Base-by-base conservation (phyloP, 768 basidiomycete genomes). In the Termitomyces sp. region DNA sequence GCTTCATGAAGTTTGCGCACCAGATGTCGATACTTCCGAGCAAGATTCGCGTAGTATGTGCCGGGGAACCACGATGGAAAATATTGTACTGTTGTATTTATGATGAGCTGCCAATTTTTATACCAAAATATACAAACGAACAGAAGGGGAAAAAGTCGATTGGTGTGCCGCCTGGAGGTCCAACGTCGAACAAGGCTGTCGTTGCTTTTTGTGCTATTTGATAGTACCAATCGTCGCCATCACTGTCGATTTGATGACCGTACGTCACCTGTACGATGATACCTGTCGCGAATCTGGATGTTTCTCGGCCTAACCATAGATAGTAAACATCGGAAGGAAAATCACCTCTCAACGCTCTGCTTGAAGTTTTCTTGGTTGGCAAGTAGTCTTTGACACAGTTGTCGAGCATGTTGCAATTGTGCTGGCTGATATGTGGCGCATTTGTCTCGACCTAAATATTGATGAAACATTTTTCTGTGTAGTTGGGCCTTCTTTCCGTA, bases 11-110 rank as follows among this genome's bases (percentile, higher is more conserved):
- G 49, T 35, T 19, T 34, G 26, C 38, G 35, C 9, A 58, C 41
- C 17, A 32, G 2, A 24, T 51, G 30, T n/a, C 43, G 46, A 19
- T 44, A 38, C 15, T 45, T 54, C 10, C 60, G 46, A 11, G 57
- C 60, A 45, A 56, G 49, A 9, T 35, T 43, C 15, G 54, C 60
- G 24, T 58, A 58, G 41, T 49, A 51, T 10, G 55, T 51, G 6
- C 55, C 60, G 10, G 62, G 62, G 26, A 63, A 61, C 56, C 60
- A 63, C 0, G 57, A 56, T 14, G 60, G 59, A 11, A 60, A 51
- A 50, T 60, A 32, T 48, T 40, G 37, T 12, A 62, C 59, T 60
- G 38, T 11, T n/a, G n/a, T 32, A 12, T 15, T 17, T 32, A 26
- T 38, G 43, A 37, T 26, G 17, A 37, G 17, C 7, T 38, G 3